Evolutionary conservation across 2,329 filamentous ascomycete genomes (phyloP), one percentile per base, ranked within the genome.

Genomic region (Fusarium pseudonygamai): DNA sequence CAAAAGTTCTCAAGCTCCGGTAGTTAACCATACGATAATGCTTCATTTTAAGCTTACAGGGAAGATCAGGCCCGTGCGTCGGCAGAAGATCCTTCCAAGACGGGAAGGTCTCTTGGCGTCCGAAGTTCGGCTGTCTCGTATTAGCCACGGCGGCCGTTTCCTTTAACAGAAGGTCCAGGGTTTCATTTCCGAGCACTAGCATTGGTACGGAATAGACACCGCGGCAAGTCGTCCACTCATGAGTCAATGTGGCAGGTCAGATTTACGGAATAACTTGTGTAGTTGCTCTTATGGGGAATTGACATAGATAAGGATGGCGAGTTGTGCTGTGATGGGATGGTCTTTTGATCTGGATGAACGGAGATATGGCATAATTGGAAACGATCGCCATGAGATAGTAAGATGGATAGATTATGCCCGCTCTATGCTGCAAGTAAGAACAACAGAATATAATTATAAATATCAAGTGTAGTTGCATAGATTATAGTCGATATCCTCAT

Each of bases 221-320:
- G 57, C 32, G 32, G 34, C 8, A 32, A 22, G 11, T 20, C n/a
- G 28, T 58, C 50, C 49, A 69, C 50, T 53, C 18, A 43, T 26
- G 39, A n/a, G 37, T 52, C 20, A 69, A 69, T 69, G 7, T 20
- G 66, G 66, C 64, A 69, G 65, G 64, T 69, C 34, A 6, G 18
- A 16, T 30, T 34, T 11, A 50, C 52, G 58, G 66, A 58, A 55
- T 26, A 37, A 28, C 26, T 18, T 28, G 24, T 16, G 24, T 11
- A 24, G 43, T 34, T 28, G 18, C 46, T 40, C 18, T 37, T 36
- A 36, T 36, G 34, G 16, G 16, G 34, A 36, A 36, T 10, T 10
- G 14, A 18, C 5, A 61, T 47, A 36, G 43, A 58, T 43, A 58
- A 50, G 43, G 5, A 45, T 40, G 61, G 11, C 8, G 32, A 13